A percentile compares a stretch with the other conserved stretches of the same genome.
phyloP scores from a whole-genome alignment of 140 eudicot genomes.

The Stevia rebaudiana region DNA sequence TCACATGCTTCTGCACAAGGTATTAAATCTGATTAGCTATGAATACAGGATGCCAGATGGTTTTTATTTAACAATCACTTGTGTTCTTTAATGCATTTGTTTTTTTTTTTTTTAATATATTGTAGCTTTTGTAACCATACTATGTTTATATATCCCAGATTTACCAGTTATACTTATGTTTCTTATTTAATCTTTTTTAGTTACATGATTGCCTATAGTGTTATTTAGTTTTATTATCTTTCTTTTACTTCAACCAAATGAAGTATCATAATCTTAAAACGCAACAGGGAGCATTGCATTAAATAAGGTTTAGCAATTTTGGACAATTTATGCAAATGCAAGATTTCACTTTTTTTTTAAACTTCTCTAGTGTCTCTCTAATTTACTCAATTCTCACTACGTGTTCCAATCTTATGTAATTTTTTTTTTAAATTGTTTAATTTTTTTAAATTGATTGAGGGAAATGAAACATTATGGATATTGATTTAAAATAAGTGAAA shows the following conservation, averaged over 20 bases:
- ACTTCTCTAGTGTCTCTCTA: no score
- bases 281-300: not conserved
- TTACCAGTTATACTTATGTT: conserved; percentile 4
- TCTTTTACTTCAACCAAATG: not conserved
- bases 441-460: no score
- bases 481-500: no score
- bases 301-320: not conserved
- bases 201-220: not conserved
- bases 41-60: conserved; percentile 5
- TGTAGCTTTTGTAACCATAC: not conserved
- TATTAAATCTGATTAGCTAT: conserved; percentile 41
- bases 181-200: not conserved
- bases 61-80: conserved; percentile 15
- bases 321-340: not conserved
- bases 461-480: no score
- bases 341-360: not conserved
- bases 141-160: conserved; percentile 10
- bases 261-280: not conserved
- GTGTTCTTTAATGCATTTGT: not conserved
- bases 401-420: no score
- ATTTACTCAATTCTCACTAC: no score
- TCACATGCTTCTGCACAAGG: conserved; percentile 30
- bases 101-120: not conserved
- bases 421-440: no score
- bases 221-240: not conserved